Percentiles rank a stretch among this genome's conserved stretches.
Evolutionary conservation across 306 rosid genomes (phyloP).

Genomic region (Gastrolobium villosum): DNA sequence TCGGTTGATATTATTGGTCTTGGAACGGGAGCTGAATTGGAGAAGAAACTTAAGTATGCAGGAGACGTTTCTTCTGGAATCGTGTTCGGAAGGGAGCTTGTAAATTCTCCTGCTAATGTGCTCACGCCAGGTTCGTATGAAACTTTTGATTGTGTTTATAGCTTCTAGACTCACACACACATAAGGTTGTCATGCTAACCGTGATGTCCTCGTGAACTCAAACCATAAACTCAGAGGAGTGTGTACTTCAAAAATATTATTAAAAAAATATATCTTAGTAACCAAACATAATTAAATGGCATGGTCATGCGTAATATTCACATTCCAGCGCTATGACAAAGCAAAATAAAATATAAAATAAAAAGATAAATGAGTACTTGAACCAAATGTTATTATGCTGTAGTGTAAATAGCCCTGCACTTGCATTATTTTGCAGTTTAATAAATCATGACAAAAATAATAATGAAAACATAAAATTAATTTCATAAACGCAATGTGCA

Average conservation of each 20-base stretch:
- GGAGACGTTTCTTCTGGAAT: conserved; percentile 75
- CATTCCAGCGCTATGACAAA: conserved; percentile 13
- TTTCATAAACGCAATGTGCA: neutral
- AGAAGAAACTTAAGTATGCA: conserved; percentile 81
- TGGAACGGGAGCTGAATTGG: conserved; percentile 77
- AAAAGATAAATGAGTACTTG: neutral
- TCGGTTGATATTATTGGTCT: conserved; percentile 84
- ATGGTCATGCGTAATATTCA: neutral
- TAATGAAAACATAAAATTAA: neutral
- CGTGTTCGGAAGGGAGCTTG: conserved; percentile 78
- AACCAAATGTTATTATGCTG: neutral
- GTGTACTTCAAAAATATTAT: too few relatives aligned
- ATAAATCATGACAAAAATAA: neutral
- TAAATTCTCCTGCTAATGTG: conserved; percentile 89
- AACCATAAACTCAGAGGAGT: neutral
- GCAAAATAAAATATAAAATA: too few relatives aligned
- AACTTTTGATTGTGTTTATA: conserved; percentile 13
- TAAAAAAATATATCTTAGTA: neutral
- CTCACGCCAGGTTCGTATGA: conserved; percentile 82
- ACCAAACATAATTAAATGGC: neutral
- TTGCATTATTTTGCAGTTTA: conserved; percentile 9
- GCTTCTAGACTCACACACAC: neutral
- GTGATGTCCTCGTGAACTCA: neutral
- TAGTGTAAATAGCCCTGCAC: too few relatives aligned
- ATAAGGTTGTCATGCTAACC: conserved; percentile 11